These are phyloP conservation scores for Candida insectorum DNA, from an alignment of 805 yeast species.

Conservation along the genomic window DNA sequence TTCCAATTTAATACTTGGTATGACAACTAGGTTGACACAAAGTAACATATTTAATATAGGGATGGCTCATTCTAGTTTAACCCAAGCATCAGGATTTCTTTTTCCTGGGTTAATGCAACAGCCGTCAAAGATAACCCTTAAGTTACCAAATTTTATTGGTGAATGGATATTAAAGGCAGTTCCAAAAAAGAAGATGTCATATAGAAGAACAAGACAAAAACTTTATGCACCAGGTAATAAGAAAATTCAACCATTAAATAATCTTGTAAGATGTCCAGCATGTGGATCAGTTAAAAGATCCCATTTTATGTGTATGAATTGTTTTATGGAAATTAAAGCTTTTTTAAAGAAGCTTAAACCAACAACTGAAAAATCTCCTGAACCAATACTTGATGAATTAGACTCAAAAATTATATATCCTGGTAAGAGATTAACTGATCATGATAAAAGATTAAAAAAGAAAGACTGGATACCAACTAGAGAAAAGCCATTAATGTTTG, in stretches of 20 bases:
- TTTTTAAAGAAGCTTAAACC: conserved; percentile 59
- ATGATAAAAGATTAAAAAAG: conserved; percentile 26
- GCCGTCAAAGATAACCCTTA: conserved; percentile 1
- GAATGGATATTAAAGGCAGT: conserved; percentile 79
- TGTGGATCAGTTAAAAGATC: conserved; percentile 92
- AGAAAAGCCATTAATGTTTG: conserved; percentile 39
- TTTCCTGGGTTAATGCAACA: conserved; percentile 2
- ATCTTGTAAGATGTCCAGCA: conserved; percentile 88
- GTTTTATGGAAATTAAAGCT: conserved; percentile 76
- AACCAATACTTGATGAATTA: conserved; percentile 33
- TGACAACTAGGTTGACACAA: no score
- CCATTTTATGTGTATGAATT: conserved; percentile 88
- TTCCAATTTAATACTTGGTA: no score
- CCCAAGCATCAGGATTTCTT: no score
- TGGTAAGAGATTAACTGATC: conserved; percentile 50
- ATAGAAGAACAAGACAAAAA: conserved; percentile 79
- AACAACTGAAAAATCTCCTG: conserved; percentile 7
- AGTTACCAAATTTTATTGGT: conserved; percentile 21
- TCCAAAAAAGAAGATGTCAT: conserved; percentile 91
- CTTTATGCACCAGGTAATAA: conserved; percentile 80
- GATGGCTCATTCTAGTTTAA: no score
- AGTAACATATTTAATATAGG: no score
- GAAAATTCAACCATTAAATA: conserved; percentile 70
- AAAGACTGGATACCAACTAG: conserved; percentile 45
- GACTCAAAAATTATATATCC: conserved; percentile 68